These are phyloP conservation scores for Euphorbia lathyris DNA, from an alignment of 345 rosid species.

Conservation along the genomic window DNA sequence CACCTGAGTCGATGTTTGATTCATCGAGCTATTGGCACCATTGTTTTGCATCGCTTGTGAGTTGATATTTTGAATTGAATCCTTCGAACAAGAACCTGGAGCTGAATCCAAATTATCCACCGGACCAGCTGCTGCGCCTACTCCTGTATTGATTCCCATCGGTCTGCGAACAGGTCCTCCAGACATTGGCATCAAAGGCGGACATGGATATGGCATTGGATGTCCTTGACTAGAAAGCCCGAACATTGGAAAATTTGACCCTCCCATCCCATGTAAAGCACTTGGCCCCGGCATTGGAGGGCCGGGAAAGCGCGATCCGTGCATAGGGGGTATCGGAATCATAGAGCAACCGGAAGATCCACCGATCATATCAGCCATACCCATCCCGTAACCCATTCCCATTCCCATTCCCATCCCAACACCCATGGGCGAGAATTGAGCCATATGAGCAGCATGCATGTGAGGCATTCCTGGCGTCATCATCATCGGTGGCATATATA, in stretches of 20 bases:
- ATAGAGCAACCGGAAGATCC: conserved; percentile 40
- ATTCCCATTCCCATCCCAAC: conserved; percentile 70
- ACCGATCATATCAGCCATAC: conserved; percentile 50
- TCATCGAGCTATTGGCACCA: conserved; percentile 26
- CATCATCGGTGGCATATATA: conserved; percentile 77
- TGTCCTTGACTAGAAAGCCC: conserved; percentile 46
- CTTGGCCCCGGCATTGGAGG: conserved; percentile 31
- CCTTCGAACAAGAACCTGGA: conserved; percentile 40
- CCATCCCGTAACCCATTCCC: conserved; percentile 63
- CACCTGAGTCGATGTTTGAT: conserved; percentile 44
- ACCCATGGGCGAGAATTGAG: conserved; percentile 46
- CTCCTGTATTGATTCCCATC: conserved; percentile 21
- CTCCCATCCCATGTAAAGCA: conserved; percentile 37
- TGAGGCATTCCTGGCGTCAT: conserved; percentile 63
- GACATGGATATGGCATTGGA: conserved; percentile 40
- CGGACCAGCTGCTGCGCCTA: conserved; percentile 31
- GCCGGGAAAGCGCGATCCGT: conserved; percentile 51
- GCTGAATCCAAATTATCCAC: conserved; percentile 40
- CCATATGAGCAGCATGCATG: conserved; percentile 56
- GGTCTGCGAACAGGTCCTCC: conserved; percentile 44
- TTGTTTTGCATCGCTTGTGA: conserved; percentile 36
- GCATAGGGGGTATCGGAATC: conserved; percentile 48
- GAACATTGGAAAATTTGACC: conserved; percentile 42
- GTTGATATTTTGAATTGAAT: conserved; percentile 31
- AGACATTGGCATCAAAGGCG: conserved; percentile 33